Percentiles rank a stretch among this genome's conserved stretches.
phyloP scores from a whole-genome alignment of 768 basidiomycete species.

The Suillus tomentosus region DNA sequence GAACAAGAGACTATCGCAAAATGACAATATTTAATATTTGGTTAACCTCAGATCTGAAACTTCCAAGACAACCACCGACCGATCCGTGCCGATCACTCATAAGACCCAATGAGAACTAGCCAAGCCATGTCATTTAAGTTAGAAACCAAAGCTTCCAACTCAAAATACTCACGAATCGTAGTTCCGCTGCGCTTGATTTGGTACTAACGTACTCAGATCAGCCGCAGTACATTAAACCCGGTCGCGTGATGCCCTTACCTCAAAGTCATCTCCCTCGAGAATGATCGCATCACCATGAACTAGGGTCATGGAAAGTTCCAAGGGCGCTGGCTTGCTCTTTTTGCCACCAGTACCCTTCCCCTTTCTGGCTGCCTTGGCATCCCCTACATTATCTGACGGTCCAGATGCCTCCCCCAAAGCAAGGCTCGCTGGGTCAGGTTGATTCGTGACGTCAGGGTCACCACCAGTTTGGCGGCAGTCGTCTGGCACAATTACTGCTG shows the following conservation, averaged over 20 bases:
- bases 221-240: neutral
- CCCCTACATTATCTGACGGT: neutral
- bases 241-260: conserved; percentile 33
- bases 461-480: neutral
- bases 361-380: conserved; percentile 11
- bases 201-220: conserved; percentile 20
- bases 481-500: neutral
- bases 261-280: conserved; percentile 41
- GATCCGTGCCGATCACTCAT: conserved; percentile 10
- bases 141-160: conserved; percentile 7
- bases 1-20: neutral
- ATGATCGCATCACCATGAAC: conserved; percentile 43
- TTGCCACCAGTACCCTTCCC: conserved; percentile 20
- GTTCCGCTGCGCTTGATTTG: conserved; percentile 33
- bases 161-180: conserved; percentile 29
- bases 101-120: conserved; percentile 31
- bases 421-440: neutral
- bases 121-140: conserved; percentile 14
- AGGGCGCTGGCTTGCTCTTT: conserved; percentile 20
- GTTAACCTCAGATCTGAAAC: conserved; percentile 3
- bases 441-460: conserved; percentile 1
- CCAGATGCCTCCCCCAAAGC: neutral
- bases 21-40: conserved; percentile 1
- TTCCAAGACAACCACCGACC: conserved; percentile 13
- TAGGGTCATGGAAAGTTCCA: conserved; percentile 34